Percentiles rank a stretch among this genome's conserved stretches.
Evolutionary conservation across 1,284 basidiomycete genomes (phyloP).

Genomic region (Gymnopus androsaceus): DNA sequence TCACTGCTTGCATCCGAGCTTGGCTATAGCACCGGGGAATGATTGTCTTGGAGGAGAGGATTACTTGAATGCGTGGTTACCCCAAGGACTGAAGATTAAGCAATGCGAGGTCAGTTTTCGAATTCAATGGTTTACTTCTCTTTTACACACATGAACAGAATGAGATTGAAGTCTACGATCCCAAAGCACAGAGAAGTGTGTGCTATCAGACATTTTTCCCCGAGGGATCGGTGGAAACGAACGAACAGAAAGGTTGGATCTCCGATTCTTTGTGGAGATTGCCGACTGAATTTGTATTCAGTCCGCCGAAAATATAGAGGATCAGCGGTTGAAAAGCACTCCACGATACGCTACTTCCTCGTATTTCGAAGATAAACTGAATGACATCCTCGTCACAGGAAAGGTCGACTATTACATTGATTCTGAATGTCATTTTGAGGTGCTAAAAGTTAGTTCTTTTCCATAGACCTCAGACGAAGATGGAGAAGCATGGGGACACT

Average conservation of each 20-base stretch:
- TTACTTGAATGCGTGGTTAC: conserved; percentile 49
- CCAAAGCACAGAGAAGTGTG: conserved; percentile 33
- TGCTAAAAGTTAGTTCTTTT: not conserved
- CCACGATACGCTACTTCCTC: conserved; percentile 37
- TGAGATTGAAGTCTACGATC: conserved; percentile 41
- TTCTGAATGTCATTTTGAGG: conserved; percentile 5
- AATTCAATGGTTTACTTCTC: not conserved
- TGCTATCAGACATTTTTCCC: conserved; percentile 47
- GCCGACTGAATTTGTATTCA: conserved; percentile 22
- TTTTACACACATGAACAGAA: conserved; percentile 31
- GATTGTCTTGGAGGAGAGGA: conserved; percentile 38
- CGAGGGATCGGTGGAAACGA: conserved; percentile 27
- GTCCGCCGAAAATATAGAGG: not conserved
- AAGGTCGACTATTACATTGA: conserved; percentile 32
- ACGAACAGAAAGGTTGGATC: conserved; percentile 30
- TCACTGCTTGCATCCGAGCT: conserved; percentile 41
- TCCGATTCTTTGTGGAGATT: conserved; percentile 30
- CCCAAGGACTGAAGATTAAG: conserved; percentile 33
- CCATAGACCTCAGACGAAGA: conserved; percentile 28
- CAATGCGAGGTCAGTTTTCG: conserved; percentile 34
- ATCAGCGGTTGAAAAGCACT: conserved; percentile 30
- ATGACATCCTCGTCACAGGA: conserved; percentile 52
- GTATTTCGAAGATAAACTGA: conserved; percentile 37
- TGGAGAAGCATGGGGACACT: conserved; percentile 49
- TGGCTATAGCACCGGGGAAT: conserved; percentile 36